phyloP scores from a whole-genome alignment of 208 protist species.

The Spongospora subterranea region DNA sequence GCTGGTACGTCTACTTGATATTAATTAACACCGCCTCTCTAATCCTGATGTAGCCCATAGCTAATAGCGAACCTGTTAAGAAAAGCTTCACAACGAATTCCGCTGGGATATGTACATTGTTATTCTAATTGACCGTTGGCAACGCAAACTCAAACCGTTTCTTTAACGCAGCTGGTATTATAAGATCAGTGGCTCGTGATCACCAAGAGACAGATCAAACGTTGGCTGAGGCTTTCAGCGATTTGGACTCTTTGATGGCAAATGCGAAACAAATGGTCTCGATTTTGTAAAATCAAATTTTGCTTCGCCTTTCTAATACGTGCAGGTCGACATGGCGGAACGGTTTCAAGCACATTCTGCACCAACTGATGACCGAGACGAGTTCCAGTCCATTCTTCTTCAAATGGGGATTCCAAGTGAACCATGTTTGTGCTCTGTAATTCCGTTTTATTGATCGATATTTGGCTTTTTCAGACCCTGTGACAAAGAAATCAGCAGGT shows the following conservation, averaged over 20 bases:
- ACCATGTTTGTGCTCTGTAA: not conserved
- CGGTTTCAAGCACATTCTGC: not conserved
- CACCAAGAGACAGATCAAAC: not conserved
- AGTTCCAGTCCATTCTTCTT: not conserved
- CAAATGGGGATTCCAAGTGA: constrained; percentile 33
- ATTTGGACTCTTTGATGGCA: constrained; percentile 58
- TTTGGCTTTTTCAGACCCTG: not conserved
- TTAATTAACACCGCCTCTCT: not conserved
- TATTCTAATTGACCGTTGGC: not conserved
- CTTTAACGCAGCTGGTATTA: constrained; percentile 52
- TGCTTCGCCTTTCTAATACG: not conserved
- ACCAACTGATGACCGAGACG: not conserved
- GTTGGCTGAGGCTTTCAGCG: constrained; percentile 47
- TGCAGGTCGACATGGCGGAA: constrained; percentile 18
- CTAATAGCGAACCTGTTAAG: not conserved
- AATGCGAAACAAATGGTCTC: constrained; percentile 62
- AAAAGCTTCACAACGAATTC: constrained; percentile 6
- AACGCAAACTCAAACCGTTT: not conserved
- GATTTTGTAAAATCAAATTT: constrained; percentile 25
- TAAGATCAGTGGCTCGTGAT: not conserved
- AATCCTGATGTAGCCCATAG: not conserved
- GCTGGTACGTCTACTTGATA: not conserved
- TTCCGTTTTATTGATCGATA: not conserved
- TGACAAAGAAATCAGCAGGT: constrained; percentile 48
- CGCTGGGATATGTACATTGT: constrained; percentile 44